A percentile compares a stretch with the other conserved stretches of the same genome.
phyloP scores from a whole-genome alignment of 2,329 filamentous ascomycete genomes.

The Talaromyces sp. region DNA sequence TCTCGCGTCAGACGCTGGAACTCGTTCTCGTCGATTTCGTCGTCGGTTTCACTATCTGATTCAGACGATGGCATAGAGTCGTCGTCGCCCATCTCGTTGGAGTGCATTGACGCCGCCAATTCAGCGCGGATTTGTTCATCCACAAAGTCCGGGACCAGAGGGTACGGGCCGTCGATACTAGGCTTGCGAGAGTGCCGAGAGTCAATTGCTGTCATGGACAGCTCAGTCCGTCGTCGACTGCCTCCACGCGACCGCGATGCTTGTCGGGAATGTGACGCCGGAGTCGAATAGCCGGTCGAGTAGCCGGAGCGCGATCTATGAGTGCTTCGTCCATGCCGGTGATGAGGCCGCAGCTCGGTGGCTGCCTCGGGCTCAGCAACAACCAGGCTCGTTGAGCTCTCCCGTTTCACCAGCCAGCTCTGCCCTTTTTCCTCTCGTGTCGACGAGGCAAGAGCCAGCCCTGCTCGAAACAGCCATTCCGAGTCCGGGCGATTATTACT shows the following conservation, averaged over 20 bases:
- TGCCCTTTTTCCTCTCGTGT: slow-evolving; percentile 59
- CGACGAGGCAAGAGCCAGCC: slow-evolving; percentile 51
- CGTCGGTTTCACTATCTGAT: slow-evolving; percentile 25
- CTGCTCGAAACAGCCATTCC: slow-evolving; percentile 57
- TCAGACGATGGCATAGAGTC: slow-evolving; percentile 18
- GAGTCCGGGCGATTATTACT: slow-evolving; percentile 30
- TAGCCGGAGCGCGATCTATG: slow-evolving; percentile 15
- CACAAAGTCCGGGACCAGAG: slow-evolving; percentile 45
- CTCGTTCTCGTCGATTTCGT: slow-evolving; percentile 49
- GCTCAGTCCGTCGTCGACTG: slow-evolving; percentile 26
- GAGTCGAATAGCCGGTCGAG: slow-evolving; percentile 32
- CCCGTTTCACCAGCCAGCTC: slow-evolving; percentile 53
- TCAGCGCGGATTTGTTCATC: slow-evolving; percentile 38
- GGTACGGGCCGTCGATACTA: slow-evolving; percentile 13
- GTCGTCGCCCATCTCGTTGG: slow-evolving; percentile 11
- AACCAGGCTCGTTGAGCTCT: slow-evolving; percentile 49
- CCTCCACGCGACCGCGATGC: slow-evolving; percentile 26
- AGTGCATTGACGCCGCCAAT: slow-evolving; percentile 26
- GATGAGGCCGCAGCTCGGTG: slow-evolving; percentile 20
- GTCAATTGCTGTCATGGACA: slow-evolving; percentile 29
- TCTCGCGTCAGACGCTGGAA: slow-evolving; percentile 47
- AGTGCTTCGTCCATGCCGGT: slow-evolving; percentile 18
- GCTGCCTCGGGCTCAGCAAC: slow-evolving; percentile 33
- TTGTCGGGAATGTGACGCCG: slow-evolving; percentile 24
- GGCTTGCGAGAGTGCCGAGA: slow-evolving; percentile 7